Percentiles rank a stretch among this genome's conserved stretches.
Evolutionary conservation across 176 grass and related monocot species (phyloP).

Genomic region (Canna indica): DNA sequence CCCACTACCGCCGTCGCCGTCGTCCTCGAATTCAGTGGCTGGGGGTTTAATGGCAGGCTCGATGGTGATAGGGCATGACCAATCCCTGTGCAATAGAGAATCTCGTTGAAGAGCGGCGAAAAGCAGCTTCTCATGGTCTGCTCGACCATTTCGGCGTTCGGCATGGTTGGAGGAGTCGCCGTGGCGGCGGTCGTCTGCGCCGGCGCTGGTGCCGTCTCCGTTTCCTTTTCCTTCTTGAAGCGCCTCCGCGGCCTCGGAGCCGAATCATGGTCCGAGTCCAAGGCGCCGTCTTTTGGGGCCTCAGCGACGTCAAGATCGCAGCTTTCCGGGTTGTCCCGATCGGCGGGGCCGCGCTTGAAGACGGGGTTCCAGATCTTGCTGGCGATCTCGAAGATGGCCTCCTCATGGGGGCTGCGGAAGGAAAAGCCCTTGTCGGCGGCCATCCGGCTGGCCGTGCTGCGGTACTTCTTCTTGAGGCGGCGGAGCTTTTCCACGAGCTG

Average conservation of each 20-base stretch:
- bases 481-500: slow-evolving; percentile 17
- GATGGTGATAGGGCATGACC: not conserved
- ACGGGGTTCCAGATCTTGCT: slow-evolving; percentile 20
- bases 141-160: not conserved
- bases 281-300: not conserved
- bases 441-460: slow-evolving; percentile 10
- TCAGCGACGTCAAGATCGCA: not conserved
- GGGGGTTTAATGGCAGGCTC: not conserved
- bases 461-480: slow-evolving; percentile 23
- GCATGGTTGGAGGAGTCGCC: not conserved
- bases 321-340: not conserved
- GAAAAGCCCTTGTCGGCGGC: not conserved
- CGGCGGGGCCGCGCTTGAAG: not conserved
- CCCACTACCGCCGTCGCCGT: not conserved
- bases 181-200: not conserved
- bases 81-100: not conserved
- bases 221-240: not conserved
- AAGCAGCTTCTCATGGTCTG: slow-evolving; percentile 3
- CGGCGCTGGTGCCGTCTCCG: no score
- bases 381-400: slow-evolving; percentile 21
- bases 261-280: slow-evolving; percentile 1
- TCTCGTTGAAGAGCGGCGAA: slow-evolving; percentile 1
- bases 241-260: not conserved
- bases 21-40: not conserved
- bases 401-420: slow-evolving; percentile 22